Base-by-base conservation (phyloP, 2,329 filamentous ascomycete genomes). In the Karstenula rhodostoma region DNA sequence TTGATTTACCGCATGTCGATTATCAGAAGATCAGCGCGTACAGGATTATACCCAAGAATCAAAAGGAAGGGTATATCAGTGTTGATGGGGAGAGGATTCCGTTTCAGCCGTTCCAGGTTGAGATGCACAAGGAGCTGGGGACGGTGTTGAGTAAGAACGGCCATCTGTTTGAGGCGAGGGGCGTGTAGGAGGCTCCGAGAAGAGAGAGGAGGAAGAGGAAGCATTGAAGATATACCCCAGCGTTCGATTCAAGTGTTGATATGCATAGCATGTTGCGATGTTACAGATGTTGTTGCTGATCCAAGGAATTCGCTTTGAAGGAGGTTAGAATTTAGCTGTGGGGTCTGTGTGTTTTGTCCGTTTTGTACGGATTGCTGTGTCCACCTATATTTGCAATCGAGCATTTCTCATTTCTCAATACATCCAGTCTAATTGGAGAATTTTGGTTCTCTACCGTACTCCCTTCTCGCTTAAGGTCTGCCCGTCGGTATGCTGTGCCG, bases 11-110 rank as follows among this genome's bases (percentile, higher is more conserved):
- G 0, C 85, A 91, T 42, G 90, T 97, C 13, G 84, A 85, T 32
- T 94, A 97, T 77, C 87, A 89, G 69, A 99, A 99, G 77, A 85
- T 97, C 4, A 85, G 86, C n/a, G 95, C 90, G 0, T 97, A 95
- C 75, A 86, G 95, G 44, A 89, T 99, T 64, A 89, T 89, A 3
- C 95, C 95, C 0, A 88, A 87, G 22, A 66, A 90, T 63, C 72
- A 75, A 52, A 65, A 65, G n/a, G 67, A 70, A 17, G 94, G 94
- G 1, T 95, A 91, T 76, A 96, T 99, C 75, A 96, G 93, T 75
- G 93, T 99, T 66, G 95, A 98, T 73, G 95, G 95, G 40, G 95
- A 99, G 79, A 85, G 86, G 56, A 84, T 96, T 2, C 91, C 93
- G 0, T 98, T 96, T 75, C 90, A 90, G 69, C 90, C 92, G 0